These are phyloP conservation scores for Annulohypoxylon truncatum DNA, from an alignment of 2,329 filamentous ascomycete genomes.

Conservation along the genomic window DNA sequence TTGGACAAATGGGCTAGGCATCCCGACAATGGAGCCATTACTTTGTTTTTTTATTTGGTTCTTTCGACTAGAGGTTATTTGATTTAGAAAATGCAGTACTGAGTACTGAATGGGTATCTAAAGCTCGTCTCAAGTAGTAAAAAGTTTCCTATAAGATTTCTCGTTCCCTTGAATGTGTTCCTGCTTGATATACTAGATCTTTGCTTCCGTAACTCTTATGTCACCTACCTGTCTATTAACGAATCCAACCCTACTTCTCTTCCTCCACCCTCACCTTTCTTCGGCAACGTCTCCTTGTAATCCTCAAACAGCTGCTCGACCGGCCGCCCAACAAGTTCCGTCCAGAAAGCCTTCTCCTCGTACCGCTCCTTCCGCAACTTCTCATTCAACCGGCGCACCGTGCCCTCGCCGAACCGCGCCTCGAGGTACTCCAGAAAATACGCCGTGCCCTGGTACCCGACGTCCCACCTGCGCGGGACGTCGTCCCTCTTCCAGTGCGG, in stretches of 20 bases:
- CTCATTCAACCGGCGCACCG: conserved; percentile 74
- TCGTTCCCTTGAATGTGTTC: not conserved
- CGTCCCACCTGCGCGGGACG: conserved; percentile 76
- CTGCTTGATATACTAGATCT: not conserved
- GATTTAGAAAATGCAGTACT: conserved; percentile 22
- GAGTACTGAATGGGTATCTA: conserved; percentile 28
- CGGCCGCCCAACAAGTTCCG: conserved; percentile 71
- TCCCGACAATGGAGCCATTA: conserved; percentile 13
- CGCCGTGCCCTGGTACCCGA: conserved; percentile 88
- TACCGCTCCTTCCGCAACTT: conserved; percentile 72
- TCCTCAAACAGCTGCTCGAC: conserved; percentile 80
- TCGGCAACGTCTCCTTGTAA: conserved; percentile 64
- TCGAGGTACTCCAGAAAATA: conserved; percentile 93
- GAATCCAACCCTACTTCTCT: conserved; percentile 15
- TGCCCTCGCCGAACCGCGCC: conserved; percentile 68
- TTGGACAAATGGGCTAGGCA: conserved; percentile 21
- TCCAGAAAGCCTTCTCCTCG: conserved; percentile 74
- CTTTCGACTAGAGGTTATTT: conserved; percentile 17
- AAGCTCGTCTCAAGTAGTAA: conserved; percentile 16
- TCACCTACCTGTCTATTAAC: not conserved
- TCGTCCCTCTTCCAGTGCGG: conserved; percentile 79
- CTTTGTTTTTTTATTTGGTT: conserved; percentile 19
- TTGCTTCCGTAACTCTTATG: not conserved
- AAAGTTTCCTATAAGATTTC: not conserved
- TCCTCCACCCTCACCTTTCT: conserved; percentile 30